These are phyloP conservation scores for Penicillium sp. DNA, from an alignment of 2,329 filamentous ascomycete genomes.

Conservation along the genomic window DNA sequence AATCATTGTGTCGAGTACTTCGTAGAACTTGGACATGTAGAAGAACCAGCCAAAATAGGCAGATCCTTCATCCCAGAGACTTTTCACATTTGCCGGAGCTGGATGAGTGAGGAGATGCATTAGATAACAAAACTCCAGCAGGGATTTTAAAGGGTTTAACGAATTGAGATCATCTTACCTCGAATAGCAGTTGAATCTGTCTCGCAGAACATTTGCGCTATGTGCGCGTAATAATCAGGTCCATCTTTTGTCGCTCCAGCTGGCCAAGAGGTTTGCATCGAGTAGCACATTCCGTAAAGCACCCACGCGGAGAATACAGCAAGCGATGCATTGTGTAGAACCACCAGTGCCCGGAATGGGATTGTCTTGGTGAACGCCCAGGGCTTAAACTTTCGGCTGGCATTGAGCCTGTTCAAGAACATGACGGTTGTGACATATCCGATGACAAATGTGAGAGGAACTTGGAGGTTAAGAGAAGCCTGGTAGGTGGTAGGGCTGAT, in stretches of 20 bases:
- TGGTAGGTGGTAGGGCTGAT: background rate
- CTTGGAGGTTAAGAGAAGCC: slow-evolving; percentile 1
- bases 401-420: slow-evolving; percentile 15
- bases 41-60: slow-evolving; percentile 16
- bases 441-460: slow-evolving; percentile 11
- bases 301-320: slow-evolving; percentile 16
- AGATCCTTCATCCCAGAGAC: slow-evolving; percentile 4
- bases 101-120: background rate
- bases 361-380: slow-evolving; percentile 12
- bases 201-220: slow-evolving; percentile 14
- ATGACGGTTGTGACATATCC: slow-evolving; percentile 11
- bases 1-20: slow-evolving; percentile 18
- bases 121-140: background rate
- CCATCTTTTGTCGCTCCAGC: background rate
- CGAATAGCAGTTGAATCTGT: slow-evolving; percentile 5
- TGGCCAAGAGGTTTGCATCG: background rate
- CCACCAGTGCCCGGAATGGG: slow-evolving; percentile 6
- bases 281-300: background rate
- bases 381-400: slow-evolving; percentile 8
- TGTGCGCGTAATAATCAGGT: background rate
- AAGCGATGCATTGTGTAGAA: slow-evolving; percentile 11
- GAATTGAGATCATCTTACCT: slow-evolving; percentile 3
- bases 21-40: slow-evolving; percentile 19
- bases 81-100: slow-evolving; percentile 4
- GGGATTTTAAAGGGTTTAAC: background rate